Evolutionary conservation across 495 filamentous ascomycete species (phyloP).

Genomic region (Annulohypoxylon nitens): DNA sequence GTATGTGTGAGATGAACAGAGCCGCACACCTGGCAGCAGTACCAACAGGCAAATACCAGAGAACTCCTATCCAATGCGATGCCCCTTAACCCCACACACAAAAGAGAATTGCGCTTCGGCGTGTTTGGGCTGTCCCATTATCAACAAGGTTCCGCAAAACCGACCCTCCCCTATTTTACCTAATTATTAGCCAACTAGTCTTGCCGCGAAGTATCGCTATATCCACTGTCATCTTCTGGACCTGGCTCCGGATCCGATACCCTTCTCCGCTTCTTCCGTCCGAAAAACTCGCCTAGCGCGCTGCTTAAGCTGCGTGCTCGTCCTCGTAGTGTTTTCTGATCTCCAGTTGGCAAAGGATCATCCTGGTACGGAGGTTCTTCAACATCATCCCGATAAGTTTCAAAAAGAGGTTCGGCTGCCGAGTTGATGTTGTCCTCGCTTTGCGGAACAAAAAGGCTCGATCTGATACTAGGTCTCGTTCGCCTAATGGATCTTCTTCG

Average conservation of each 20-base stretch:
- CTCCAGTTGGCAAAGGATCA: slow-evolving; percentile 29
- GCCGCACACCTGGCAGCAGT: slow-evolving; percentile 29
- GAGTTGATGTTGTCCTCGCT: slow-evolving; percentile 47
- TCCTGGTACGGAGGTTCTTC: slow-evolving; percentile 37
- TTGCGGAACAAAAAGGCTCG: slow-evolving; percentile 59
- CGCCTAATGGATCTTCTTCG: slow-evolving; percentile 50
- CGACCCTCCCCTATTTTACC: neutral
- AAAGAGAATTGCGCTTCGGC: slow-evolving; percentile 19
- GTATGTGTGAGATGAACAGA: slow-evolving; percentile 34
- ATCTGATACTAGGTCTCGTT: slow-evolving; percentile 53
- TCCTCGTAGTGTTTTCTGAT: slow-evolving; percentile 45
- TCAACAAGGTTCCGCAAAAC: slow-evolving; percentile 12
- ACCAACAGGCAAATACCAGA: slow-evolving; percentile 30
- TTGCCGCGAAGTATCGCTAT: slow-evolving; percentile 16
- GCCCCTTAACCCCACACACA: slow-evolving; percentile 19
- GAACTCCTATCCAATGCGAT: slow-evolving; percentile 48
- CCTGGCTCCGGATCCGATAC: slow-evolving; percentile 44
- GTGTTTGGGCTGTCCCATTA: slow-evolving; percentile 4
- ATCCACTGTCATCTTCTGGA: slow-evolving; percentile 22
- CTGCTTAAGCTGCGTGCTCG: slow-evolving; percentile 65
- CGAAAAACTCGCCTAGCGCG: slow-evolving; percentile 62
- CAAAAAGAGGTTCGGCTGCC: slow-evolving; percentile 35
- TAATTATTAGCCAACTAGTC: slow-evolving; percentile 16
- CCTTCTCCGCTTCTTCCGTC: slow-evolving; percentile 45
- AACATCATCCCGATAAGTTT: slow-evolving; percentile 23